Conservation (phyloP, 2,329 filamentous ascomycete genomes). For the Dothideomycetes sp. region DNA sequence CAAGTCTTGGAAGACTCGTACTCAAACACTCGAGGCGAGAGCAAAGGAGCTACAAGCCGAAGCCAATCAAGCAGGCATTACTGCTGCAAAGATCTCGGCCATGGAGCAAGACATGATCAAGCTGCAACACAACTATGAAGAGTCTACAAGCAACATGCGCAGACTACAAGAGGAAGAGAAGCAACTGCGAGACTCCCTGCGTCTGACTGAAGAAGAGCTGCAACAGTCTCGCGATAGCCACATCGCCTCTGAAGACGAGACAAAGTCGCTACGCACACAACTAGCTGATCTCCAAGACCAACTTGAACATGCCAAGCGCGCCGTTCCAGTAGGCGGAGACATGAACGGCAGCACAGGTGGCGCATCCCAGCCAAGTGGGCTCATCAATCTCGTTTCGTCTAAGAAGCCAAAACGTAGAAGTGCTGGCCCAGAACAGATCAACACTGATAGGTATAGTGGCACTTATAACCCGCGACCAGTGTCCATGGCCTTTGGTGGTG, state of each 20-base stretch:
- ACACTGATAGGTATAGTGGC: constrained; percentile 80
- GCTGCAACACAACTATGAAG: constrained; percentile 77
- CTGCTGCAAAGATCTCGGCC: constrained; percentile 74
- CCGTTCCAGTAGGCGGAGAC: constrained; percentile 60
- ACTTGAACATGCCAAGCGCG: constrained; percentile 73
- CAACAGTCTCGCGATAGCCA: constrained; percentile 67
- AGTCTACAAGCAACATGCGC: constrained; percentile 83
- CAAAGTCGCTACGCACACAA: constrained; percentile 74
- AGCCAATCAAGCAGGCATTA: constrained; percentile 95
- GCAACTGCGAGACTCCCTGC: constrained; percentile 70
- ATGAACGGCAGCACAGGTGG: constrained; percentile 43
- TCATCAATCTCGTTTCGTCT: constrained; percentile 93
- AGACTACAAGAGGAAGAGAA: constrained; percentile 91
- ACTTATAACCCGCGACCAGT: constrained; percentile 91
- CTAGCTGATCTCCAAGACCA: constrained; percentile 85
- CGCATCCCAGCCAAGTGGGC: constrained; percentile 52
- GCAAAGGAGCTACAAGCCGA: constrained; percentile 92
- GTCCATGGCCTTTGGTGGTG: constrained; percentile 75
- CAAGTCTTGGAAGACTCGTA: constrained; percentile 88
- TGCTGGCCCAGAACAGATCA: constrained; percentile 74
- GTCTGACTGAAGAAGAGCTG: constrained; percentile 67
- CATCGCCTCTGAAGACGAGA: constrained; percentile 72
- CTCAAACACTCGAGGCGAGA: constrained; percentile 78
- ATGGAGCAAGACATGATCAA: constrained; percentile 96
- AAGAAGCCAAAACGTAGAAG: constrained; percentile 96